phyloP scores from a whole-genome alignment of 129 eudicot genomes.

The Mikania micrantha region DNA sequence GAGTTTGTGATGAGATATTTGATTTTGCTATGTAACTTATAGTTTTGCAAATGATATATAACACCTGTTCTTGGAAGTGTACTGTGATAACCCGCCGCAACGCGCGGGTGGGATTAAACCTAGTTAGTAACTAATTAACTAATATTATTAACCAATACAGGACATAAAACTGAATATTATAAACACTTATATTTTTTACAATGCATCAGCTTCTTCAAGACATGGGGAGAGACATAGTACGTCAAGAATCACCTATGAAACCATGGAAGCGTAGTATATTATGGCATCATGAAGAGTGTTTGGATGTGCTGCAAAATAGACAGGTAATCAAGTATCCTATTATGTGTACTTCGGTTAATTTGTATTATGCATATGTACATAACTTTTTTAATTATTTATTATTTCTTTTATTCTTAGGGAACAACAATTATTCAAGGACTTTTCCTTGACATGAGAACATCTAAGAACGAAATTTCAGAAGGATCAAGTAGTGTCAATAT shows the following conservation, averaged over 20 bases:
- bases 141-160: too few relatives aligned
- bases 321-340: not conserved
- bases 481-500: not conserved
- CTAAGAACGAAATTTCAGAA: not conserved
- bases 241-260: conserved; percentile 20
- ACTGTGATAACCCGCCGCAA: too few relatives aligned
- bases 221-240: conserved; percentile 27
- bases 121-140: too few relatives aligned
- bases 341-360: too few relatives aligned
- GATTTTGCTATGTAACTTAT: too few relatives aligned
- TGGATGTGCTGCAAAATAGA: not conserved
- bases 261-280: conserved; percentile 22
- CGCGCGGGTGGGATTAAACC: too few relatives aligned
- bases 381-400: not conserved
- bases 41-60: too few relatives aligned
- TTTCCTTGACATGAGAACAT: conserved; percentile 6
- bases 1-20: too few relatives aligned
- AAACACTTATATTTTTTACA: too few relatives aligned
- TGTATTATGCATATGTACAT: not conserved
- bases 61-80: too few relatives aligned
- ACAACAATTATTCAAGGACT: conserved; percentile 13
- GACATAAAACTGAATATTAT: too few relatives aligned
- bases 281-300: conserved; percentile 10
- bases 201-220: conserved; percentile 28
- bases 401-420: conserved; percentile 11